phyloP scores from a whole-genome alignment of 2,329 filamentous ascomycete species.

The Pyrenophora teres region DNA sequence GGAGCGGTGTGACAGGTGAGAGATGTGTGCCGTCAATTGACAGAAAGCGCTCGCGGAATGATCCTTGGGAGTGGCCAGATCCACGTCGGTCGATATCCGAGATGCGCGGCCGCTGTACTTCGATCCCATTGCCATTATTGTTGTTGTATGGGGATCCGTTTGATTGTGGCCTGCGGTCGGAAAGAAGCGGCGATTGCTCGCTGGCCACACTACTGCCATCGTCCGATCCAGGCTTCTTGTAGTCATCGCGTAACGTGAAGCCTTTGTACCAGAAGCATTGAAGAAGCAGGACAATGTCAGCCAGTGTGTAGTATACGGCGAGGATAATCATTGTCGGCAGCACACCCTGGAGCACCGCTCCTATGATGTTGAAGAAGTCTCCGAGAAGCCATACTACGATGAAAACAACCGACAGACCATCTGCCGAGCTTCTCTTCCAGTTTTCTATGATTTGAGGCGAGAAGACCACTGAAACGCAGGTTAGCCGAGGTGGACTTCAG shows the following conservation, averaged over 20 bases:
- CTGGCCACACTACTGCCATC: constrained; percentile 40
- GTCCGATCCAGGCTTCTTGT: constrained; percentile 29
- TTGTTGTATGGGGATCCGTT: constrained; percentile 29
- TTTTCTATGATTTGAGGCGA: constrained; percentile 97
- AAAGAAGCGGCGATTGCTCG: constrained; percentile 43
- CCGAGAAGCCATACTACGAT: constrained; percentile 90
- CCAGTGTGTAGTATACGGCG: constrained; percentile 91
- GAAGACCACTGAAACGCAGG: constrained; percentile 69
- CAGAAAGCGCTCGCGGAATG: constrained; percentile 54
- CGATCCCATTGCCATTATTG: constrained; percentile 21
- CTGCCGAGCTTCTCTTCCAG: constrained; percentile 80
- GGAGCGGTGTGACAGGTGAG: constrained; percentile 81
- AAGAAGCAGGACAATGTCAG: constrained; percentile 81
- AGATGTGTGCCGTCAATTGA: constrained; percentile 70
- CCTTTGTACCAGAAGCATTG: constrained; percentile 98
- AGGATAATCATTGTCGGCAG: constrained; percentile 94
- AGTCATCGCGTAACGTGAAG: constrained; percentile 57
- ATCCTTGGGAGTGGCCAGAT: constrained; percentile 39
- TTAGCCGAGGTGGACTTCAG: constrained; percentile 14
- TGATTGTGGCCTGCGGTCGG: constrained; percentile 29
- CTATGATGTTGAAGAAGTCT: constrained; percentile 95
- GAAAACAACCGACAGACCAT: constrained; percentile 89
- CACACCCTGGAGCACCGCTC: constrained; percentile 88
- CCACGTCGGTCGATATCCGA: constrained; percentile 46
- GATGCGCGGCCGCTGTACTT: constrained; percentile 31